Conservation (phyloP, 495 filamentous ascomycete species). For the Neurospora terricola region DNA sequence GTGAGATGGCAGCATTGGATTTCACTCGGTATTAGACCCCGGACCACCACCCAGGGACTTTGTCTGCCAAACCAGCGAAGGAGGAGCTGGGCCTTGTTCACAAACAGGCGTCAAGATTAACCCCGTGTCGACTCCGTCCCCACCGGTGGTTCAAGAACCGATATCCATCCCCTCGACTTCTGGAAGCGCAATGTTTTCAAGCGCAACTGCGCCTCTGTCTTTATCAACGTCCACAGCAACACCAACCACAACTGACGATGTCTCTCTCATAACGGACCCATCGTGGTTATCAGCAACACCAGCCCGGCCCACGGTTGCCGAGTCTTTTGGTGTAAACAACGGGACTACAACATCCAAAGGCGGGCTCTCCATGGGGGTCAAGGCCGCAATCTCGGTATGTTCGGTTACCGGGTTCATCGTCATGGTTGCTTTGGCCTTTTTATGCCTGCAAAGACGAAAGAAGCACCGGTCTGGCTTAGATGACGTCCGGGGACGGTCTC, state of each 20-base stretch:
- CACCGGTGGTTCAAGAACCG: neutral
- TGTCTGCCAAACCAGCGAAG: conserved; percentile 9
- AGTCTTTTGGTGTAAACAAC: neutral
- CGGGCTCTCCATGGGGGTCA: conserved; percentile 25
- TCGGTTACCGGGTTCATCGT: conserved; percentile 26
- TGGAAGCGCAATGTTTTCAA: neutral
- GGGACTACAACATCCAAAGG: conserved; percentile 9
- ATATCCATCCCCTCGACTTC: neutral
- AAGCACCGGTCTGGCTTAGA: conserved; percentile 1
- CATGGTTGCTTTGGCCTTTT: conserved; percentile 14
- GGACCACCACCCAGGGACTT: conserved; percentile 23
- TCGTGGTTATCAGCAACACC: neutral
- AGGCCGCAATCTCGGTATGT: conserved; percentile 33
- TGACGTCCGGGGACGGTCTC: conserved; percentile 3
- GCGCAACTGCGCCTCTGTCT: neutral
- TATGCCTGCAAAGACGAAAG: conserved; percentile 26
- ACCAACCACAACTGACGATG: neutral
- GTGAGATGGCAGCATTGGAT: conserved; percentile 23
- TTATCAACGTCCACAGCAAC: neutral
- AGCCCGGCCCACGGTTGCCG: conserved; percentile 1
- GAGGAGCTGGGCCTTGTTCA: conserved; percentile 3
- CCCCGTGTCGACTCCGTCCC: neutral
- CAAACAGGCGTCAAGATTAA: neutral
- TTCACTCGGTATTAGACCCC: conserved; percentile 27
- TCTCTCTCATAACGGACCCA: neutral